These are phyloP conservation scores for Fusarium camptoceras DNA, from an alignment of 2,329 filamentous ascomycete species.

Conservation along the genomic window DNA sequence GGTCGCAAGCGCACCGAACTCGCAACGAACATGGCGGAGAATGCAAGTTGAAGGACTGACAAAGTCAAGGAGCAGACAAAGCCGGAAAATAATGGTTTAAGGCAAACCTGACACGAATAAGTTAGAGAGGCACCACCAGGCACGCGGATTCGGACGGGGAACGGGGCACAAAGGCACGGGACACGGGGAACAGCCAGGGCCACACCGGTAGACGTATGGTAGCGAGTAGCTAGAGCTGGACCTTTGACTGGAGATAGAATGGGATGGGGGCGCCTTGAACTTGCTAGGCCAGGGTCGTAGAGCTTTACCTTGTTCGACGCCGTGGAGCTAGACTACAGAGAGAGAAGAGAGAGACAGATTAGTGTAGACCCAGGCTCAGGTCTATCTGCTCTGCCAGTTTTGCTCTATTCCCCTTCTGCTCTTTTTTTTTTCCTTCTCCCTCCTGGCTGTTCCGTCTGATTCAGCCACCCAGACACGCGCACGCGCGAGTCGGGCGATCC, in stretches of 20 bases:
- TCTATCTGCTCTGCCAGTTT: background rate
- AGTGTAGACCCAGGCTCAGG: background rate
- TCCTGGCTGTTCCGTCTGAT: slow-evolving; percentile 35
- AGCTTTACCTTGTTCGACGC: slow-evolving; percentile 39
- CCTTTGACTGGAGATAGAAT: slow-evolving; percentile 37
- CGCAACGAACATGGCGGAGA: slow-evolving; percentile 46
- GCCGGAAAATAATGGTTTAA: slow-evolving; percentile 32
- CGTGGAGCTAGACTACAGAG: slow-evolving; percentile 32
- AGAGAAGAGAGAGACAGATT: background rate
- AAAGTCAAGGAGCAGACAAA: slow-evolving; percentile 28
- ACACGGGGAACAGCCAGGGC: slow-evolving; percentile 34
- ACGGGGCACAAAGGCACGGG: slow-evolving; percentile 43
- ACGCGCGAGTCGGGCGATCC: slow-evolving; percentile 37
- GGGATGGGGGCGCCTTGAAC: slow-evolving; percentile 36
- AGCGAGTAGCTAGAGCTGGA: slow-evolving; percentile 21
- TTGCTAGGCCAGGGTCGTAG: slow-evolving; percentile 40
- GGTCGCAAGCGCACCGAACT: slow-evolving; percentile 44
- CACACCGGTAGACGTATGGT: slow-evolving; percentile 32
- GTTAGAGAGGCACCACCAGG: slow-evolving; percentile 32
- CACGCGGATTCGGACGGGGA: slow-evolving; percentile 33
- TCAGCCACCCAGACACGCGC: slow-evolving; percentile 42
- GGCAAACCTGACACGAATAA: slow-evolving; percentile 36
- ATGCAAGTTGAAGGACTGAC: slow-evolving; percentile 13
- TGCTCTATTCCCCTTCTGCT: background rate
- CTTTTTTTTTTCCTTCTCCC: slow-evolving; percentile 17